Conservation (phyloP, 164 flowering plant genomes). For the Tetracentron sinense region DNA sequence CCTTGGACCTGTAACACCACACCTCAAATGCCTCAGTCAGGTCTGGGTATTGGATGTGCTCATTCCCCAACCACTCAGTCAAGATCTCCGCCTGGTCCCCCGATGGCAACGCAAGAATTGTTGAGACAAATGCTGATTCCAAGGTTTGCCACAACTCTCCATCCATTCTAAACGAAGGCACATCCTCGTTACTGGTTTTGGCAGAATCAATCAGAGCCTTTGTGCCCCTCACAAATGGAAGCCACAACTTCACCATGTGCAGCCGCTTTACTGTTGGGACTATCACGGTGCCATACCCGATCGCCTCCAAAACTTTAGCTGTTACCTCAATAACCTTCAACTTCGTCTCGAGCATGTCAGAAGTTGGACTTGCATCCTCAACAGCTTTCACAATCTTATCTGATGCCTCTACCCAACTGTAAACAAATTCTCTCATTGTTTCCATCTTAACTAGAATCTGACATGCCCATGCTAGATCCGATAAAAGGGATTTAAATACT, state of each 20-base stretch:
- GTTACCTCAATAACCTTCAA: slow-evolving; percentile 62
- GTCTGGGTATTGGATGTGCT: slow-evolving; percentile 69
- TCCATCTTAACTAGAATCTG: slow-evolving; percentile 68
- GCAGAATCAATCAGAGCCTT: slow-evolving; percentile 52
- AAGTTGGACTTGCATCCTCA: slow-evolving; percentile 22
- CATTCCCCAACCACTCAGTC: slow-evolving; percentile 67
- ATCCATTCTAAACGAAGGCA: slow-evolving; percentile 37
- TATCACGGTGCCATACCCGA: slow-evolving; percentile 70
- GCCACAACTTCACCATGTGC: slow-evolving; percentile 69
- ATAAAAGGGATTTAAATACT: slow-evolving; percentile 36
- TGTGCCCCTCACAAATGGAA: slow-evolving; percentile 67
- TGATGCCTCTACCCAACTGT: slow-evolving; percentile 64
- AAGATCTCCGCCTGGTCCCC: slow-evolving; percentile 74
- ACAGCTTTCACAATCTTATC: slow-evolving; percentile 43
- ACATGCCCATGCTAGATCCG: slow-evolving; percentile 80
- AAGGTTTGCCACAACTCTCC: slow-evolving; percentile 71
- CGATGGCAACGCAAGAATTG: slow-evolving; percentile 80
- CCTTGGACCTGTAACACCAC: slow-evolving; percentile 92
- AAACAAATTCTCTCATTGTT: slow-evolving; percentile 61
- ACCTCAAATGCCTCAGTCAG: slow-evolving; percentile 93
- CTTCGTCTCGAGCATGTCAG: slow-evolving; percentile 34
- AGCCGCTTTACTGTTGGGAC: slow-evolving; percentile 64
- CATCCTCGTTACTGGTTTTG: slow-evolving; percentile 33
- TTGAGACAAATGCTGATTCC: slow-evolving; percentile 74
- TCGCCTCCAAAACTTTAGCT: slow-evolving; percentile 71